These are phyloP conservation scores for Saccharomyces hybrid DNA, from an alignment of 1,139 yeast genomes.

Conservation along the genomic window DNA sequence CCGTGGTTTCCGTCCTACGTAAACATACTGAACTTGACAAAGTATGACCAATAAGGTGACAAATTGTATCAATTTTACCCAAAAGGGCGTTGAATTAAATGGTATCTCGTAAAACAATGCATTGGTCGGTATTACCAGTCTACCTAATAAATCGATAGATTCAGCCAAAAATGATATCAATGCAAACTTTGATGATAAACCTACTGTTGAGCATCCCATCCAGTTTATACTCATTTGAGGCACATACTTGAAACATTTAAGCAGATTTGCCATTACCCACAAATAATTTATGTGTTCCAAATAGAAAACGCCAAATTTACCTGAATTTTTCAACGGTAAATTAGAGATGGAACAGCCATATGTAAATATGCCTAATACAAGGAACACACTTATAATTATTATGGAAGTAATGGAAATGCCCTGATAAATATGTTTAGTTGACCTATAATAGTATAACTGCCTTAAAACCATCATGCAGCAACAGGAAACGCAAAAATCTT, in stretches of 20 bases:
- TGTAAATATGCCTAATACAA: slow-evolving; percentile 16
- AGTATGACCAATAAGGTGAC: slow-evolving; percentile 14
- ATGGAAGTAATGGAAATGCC: slow-evolving; percentile 20
- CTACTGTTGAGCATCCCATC: slow-evolving; percentile 28
- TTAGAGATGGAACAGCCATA: slow-evolving; percentile 16
- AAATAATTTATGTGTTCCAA: slow-evolving; percentile 31
- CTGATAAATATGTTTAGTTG: slow-evolving; percentile 25
- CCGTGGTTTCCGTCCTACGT: slow-evolving; percentile 16
- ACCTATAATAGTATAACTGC: slow-evolving; percentile 18
- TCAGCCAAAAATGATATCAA: slow-evolving; percentile 20
- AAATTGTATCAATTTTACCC: slow-evolving; percentile 13
- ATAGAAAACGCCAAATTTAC: slow-evolving; percentile 27
- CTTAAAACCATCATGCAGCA: slow-evolving; percentile 11
- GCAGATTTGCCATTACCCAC: slow-evolving; percentile 24
- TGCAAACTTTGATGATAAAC: slow-evolving; percentile 23
- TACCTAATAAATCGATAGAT: slow-evolving; percentile 17
- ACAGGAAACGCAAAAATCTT: slow-evolving; percentile 9
- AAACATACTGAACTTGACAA: slow-evolving; percentile 23
- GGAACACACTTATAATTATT: slow-evolving; percentile 3
- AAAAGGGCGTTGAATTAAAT: slow-evolving; percentile 19
- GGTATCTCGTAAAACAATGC: slow-evolving; percentile 16
- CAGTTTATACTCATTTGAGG: slow-evolving; percentile 32
- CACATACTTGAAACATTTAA: slow-evolving; percentile 18
- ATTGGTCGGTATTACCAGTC: background rate
- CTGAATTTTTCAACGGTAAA: slow-evolving; percentile 18